Evolutionary conservation across 495 filamentous ascomycete genomes (phyloP), one percentile per base, ranked within the genome.

Genomic region (Penicillium dipodomyicola): DNA sequence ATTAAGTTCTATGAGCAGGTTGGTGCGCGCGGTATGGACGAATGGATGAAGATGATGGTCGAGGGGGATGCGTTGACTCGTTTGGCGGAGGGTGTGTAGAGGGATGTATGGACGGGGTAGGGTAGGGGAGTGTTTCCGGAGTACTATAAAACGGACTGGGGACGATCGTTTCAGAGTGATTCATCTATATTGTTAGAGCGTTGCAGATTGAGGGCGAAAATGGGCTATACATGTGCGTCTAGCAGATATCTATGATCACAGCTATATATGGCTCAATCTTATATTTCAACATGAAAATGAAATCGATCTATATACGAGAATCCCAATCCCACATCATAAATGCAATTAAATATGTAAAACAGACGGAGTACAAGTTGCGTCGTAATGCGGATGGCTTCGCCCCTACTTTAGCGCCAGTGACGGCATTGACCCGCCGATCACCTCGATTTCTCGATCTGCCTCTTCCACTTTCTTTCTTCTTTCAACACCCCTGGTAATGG

Each of bases 1-100:
- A 91, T 97, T 70, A 76, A 85, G 65, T 97, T 98, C 67, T 97
- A 98, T 68, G 70, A 79, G 58, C 65, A 81, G 59, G 78, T 96
- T 55, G 93, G 94, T 5, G 94, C 93, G n/a, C 81, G 74, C 65
- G 75, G 75, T 62, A 87, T 91, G 88, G 82, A 81, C 52, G 92
- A 94, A 67, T 97, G 94, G 94, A 83, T 90, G 62, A 85, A 86
- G 58, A 92, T 96, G 89, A 87, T 93, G 69, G 84, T 97, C 15
- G 90, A 94, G 58, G 86, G 86, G 32, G 81, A 88, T 45, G 85
- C 72, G 20, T 74, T 96, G 76, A 70, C 60, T 17, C 82, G 82
- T 68, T 69, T 96, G 75, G 75, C 76, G 3, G 68, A 64, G 61
- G 64, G 58, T 19, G 45, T 49, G 42, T 69, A 54, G 45, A 7